phyloP scores from a whole-genome alignment of 345 rosid genomes.

The Linum trigynum region DNA sequence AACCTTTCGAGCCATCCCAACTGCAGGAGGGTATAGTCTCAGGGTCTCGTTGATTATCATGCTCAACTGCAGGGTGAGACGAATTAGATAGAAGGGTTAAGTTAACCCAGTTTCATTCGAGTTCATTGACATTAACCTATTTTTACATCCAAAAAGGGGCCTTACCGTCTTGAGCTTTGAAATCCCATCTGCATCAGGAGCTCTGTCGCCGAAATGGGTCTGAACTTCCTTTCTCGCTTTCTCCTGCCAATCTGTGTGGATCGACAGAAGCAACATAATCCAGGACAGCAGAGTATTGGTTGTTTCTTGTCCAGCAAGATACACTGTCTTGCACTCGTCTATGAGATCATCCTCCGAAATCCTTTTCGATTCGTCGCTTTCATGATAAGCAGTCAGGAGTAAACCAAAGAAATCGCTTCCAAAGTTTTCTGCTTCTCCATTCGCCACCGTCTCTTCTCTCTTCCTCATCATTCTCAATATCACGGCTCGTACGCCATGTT shows the following conservation, averaged over 20 bases:
- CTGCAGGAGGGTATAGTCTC: background rate
- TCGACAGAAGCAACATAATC: background rate
- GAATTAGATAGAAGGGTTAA: background rate
- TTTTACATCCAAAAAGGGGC: no score
- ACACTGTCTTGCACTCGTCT: background rate
- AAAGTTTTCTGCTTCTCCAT: background rate
- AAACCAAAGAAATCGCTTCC: background rate
- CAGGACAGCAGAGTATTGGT: background rate
- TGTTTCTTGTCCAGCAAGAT: slow-evolving; percentile 6
- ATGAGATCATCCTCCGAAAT: background rate
- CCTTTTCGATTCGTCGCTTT: background rate
- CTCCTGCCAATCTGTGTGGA: slow-evolving; percentile 1
- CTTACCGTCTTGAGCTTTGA: background rate
- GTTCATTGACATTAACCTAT: background rate
- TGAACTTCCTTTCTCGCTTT: background rate
- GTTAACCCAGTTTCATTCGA: background rate
- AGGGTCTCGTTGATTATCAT: background rate
- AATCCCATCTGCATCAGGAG: background rate
- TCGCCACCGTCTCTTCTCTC: background rate
- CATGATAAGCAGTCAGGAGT: background rate
- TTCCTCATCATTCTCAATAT: background rate
- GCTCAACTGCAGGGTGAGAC: background rate
- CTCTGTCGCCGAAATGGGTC: background rate
- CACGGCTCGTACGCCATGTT: background rate
- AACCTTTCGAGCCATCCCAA: background rate